Evolutionary conservation across 768 basidiomycete genomes (phyloP), one percentile per base, ranked within the genome.

Genomic region (Mrakia gelida): DNA sequence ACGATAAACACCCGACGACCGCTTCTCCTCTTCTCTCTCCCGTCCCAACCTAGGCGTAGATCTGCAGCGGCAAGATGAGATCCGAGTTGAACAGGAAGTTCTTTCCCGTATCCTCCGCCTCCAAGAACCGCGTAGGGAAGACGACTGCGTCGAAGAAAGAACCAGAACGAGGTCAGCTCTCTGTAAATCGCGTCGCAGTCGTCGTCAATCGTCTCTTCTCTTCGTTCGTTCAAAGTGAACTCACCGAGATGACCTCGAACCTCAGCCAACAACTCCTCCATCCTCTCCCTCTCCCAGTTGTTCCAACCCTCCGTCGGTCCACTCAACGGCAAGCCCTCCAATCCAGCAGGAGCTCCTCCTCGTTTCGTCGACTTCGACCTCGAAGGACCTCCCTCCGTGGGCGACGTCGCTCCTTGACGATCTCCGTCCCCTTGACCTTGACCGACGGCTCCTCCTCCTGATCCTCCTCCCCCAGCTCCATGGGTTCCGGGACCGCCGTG

Each of bases 81-180:
- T 70, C 45, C 45, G 34, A 52, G 75, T 56, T 56, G 65, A 68
- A 82, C 79, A 97, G 85, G 86, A 97, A 96, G 83, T 98, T 98
- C 80, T 95, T 91, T 9, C 92, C 91, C 0, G 89, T 87, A 82
- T 96, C 94, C 85, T 98, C 95, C n/a, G 89, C 92, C 84, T 98
- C 95, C 79, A 98, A 82, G 86, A 98, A 98, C 16, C 90, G 89
- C 23, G 87, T 92, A 2, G 95, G 90, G 85, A 92, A 92, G 16
- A 93, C 75, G 56, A 98, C 95, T 96, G 80, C 43, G 26, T 4
- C 3, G 32, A 71, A 68, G 5, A 38, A 49, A 21, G 11, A 11
- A 54, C 3, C 26, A 43, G 18, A 59, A 10, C 43, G 7, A 30
- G 18, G 43, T 56, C 26, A 70, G 34, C 30, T 15, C 49, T 59